Conservation (phyloP, 2,329 filamentous ascomycete genomes). For the Calonectria honghensis region DNA sequence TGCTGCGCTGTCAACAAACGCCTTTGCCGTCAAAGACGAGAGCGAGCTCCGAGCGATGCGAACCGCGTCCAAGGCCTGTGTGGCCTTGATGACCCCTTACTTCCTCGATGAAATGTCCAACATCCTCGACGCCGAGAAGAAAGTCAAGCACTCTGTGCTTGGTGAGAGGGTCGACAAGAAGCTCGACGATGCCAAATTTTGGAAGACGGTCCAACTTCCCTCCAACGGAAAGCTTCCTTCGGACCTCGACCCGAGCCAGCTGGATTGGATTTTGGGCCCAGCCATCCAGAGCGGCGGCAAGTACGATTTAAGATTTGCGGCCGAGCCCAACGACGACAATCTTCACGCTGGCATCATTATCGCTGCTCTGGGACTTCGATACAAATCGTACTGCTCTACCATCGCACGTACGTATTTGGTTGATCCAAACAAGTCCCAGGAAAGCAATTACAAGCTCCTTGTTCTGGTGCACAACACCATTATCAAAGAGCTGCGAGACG, state of each 20-base stretch:
- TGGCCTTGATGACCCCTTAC: conserved; percentile 95
- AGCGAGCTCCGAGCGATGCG: conserved; percentile 95
- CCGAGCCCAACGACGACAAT: conserved; percentile 86
- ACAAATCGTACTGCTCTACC: conserved; percentile 95
- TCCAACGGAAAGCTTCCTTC: conserved; percentile 85
- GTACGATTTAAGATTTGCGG: conserved; percentile 90
- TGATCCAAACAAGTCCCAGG: conserved; percentile 96
- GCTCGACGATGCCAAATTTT: conserved; percentile 95
- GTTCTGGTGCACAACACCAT: conserved; percentile 90
- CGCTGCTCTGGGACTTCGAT: conserved; percentile 91
- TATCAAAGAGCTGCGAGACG: conserved; percentile 92
- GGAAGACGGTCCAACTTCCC: conserved; percentile 84
- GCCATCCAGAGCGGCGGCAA: conserved; percentile 96
- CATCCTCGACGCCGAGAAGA: conserved; percentile 96
- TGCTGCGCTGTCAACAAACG: conserved; percentile 85
- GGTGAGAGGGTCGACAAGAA: conserved; percentile 93
- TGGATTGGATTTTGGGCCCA: conserved; percentile 95
- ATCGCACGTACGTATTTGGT: conserved; percentile 97
- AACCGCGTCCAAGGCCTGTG: conserved; percentile 94
- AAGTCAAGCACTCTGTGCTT: conserved; percentile 91
- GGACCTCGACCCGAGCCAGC: conserved; percentile 90
- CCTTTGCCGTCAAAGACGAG: conserved; percentile 95
- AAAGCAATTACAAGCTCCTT: conserved; percentile 94
- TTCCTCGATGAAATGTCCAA: conserved; percentile 99
- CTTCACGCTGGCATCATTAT: conserved; percentile 96